A percentile compares a stretch with the other conserved stretches of the same genome.
Conservation (phyloP, 176 grass and related monocot genomes). For the Ampelocalamus luodianensis region DNA sequence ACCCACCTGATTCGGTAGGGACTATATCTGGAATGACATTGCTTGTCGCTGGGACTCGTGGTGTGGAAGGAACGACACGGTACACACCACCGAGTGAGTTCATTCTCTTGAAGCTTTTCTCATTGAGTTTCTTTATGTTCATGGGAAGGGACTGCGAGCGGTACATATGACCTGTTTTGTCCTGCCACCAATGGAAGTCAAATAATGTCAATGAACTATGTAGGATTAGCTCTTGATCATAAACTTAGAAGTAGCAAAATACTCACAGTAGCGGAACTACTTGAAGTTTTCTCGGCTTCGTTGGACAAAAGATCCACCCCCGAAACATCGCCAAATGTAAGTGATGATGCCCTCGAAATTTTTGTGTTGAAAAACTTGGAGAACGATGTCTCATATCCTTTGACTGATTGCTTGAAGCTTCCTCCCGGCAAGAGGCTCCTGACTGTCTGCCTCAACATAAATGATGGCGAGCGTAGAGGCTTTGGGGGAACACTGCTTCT, state of each 20-base stretch:
- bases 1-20: conserved; percentile 56
- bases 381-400: conserved; percentile 54
- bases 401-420: conserved; percentile 67
- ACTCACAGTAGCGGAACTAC: conserved; percentile 40
- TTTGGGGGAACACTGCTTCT: conserved; percentile 4
- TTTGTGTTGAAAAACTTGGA: conserved; percentile 59
- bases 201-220: not conserved
- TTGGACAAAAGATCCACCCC: conserved; percentile 30
- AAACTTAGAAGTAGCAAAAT: not conserved
- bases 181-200: conserved; percentile 39
- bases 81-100: conserved; percentile 72
- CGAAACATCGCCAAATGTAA: conserved; percentile 31
- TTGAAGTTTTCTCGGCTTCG: conserved; percentile 6
- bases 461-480: conserved; percentile 59
- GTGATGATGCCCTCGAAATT: conserved; percentile 58
- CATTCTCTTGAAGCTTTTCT: conserved; percentile 82
- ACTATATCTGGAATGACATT: conserved; percentile 42
- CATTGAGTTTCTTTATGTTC: conserved; percentile 56
- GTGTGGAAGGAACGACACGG: conserved; percentile 69
- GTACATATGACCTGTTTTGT: conserved; percentile 55
- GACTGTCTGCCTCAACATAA: conserved; percentile 51
- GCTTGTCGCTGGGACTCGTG: conserved; percentile 30
- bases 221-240: too few species aligned
- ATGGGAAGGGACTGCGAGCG: conserved; percentile 82
- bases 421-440: conserved; percentile 59